These are phyloP conservation scores for Pichia sp. DNA, from an alignment of 1,139 yeast genomes.

Conservation along the genomic window DNA sequence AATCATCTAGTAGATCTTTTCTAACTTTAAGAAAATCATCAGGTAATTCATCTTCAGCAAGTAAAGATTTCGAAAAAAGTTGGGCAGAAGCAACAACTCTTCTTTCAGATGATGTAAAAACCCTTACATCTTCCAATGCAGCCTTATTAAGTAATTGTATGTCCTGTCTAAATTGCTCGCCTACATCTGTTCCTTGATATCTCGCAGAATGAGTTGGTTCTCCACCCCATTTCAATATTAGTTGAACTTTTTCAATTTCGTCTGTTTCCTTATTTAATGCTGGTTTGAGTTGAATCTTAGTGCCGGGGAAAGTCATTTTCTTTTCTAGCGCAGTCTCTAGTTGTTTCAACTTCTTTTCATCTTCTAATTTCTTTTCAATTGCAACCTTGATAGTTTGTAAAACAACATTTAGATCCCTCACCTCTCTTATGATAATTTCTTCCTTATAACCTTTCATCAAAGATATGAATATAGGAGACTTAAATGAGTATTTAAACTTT, in stretches of 20 bases:
- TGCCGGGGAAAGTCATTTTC: slow-evolving; percentile 88
- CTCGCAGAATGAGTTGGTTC: slow-evolving; percentile 98
- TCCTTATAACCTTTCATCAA: slow-evolving; percentile 89
- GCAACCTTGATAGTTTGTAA: slow-evolving; percentile 81
- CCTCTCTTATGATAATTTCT: slow-evolving; percentile 91
- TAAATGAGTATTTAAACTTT: slow-evolving; percentile 91
- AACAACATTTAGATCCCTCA: slow-evolving; percentile 77
- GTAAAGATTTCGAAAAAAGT: slow-evolving; percentile 73
- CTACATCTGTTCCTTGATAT: slow-evolving; percentile 90
- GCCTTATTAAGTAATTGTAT: slow-evolving; percentile 77
- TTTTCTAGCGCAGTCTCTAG: slow-evolving; percentile 79
- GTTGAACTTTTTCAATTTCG: slow-evolving; percentile 90
- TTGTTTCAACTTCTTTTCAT: slow-evolving; percentile 64
- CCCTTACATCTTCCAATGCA: slow-evolving; percentile 76
- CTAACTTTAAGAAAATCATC: slow-evolving; percentile 76
- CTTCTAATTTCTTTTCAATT: slow-evolving; percentile 71
- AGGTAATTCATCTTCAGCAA: slow-evolving; percentile 67
- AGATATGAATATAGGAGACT: slow-evolving; percentile 78
- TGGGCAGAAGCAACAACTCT: slow-evolving; percentile 92
- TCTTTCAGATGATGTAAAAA: slow-evolving; percentile 88
- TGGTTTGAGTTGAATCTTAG: slow-evolving; percentile 93
- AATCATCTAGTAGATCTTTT: slow-evolving; percentile 89
- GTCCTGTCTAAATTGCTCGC: slow-evolving; percentile 92
- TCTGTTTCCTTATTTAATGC: slow-evolving; percentile 48
- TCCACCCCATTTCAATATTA: slow-evolving; percentile 98